Percentiles rank a stretch among this genome's conserved stretches.
These are phyloP conservation scores for Sclerotinia minor DNA, from an alignment of 2,329 filamentous ascomycete genomes.

Conservation along the genomic window DNA sequence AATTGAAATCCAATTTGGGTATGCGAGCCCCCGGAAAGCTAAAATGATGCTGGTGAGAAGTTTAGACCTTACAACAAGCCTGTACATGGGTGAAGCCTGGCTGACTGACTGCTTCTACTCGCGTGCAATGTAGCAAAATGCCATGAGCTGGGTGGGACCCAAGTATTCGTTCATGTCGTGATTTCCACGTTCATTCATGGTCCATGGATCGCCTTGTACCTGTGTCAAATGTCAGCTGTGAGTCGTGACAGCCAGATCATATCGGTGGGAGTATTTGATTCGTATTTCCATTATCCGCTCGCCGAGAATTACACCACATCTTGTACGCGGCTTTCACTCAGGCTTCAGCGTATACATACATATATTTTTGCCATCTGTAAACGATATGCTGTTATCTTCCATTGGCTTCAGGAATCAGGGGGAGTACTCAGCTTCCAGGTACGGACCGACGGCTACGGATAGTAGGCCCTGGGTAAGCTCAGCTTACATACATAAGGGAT, in stretches of 20 bases:
- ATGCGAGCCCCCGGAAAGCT: not conserved
- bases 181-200: constrained; percentile 8
- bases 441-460: not conserved
- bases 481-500: constrained; percentile 7
- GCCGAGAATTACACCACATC: not conserved
- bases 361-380: not conserved
- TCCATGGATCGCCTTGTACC: not conserved
- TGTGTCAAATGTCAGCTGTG: not conserved
- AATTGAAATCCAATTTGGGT: not conserved
- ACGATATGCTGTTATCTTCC: not conserved
- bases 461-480: not conserved
- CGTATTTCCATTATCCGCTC: not conserved
- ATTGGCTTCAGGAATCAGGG: constrained; percentile 1
- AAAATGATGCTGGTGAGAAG: not conserved
- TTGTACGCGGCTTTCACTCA: not conserved
- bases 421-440: not conserved
- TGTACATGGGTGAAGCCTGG: not conserved
- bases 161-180: constrained; percentile 1
- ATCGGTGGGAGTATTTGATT: not conserved
- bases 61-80: not conserved
- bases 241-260: not conserved
- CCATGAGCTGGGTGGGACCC: not conserved
- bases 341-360: too few species aligned
- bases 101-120: not conserved
- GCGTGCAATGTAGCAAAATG: not conserved